Conservation (phyloP, 495 filamentous ascomycete species). For the Talaromyces adpressus region DNA sequence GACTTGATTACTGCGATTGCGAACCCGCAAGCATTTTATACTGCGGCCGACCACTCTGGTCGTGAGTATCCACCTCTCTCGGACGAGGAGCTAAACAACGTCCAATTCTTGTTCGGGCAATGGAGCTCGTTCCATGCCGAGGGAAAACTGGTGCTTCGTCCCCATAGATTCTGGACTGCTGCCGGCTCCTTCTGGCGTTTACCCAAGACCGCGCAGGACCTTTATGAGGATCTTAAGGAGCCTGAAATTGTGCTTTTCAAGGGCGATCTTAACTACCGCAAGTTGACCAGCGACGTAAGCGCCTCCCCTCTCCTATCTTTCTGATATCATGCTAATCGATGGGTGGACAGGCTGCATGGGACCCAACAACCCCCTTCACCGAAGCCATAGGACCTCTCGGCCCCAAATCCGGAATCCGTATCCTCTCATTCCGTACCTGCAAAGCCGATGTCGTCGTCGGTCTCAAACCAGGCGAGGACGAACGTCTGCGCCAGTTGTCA, state of each 20-base stretch:
- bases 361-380: constrained; percentile 77
- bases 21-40: constrained; percentile 70
- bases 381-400: constrained; percentile 85
- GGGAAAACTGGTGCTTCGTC: constrained; percentile 70
- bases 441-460: constrained; percentile 96
- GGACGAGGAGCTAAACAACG: constrained; percentile 57
- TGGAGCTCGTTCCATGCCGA: constrained; percentile 76
- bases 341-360: constrained; percentile 62
- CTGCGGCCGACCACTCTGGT: constrained; percentile 58
- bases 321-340: constrained; percentile 9
- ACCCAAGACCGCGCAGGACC: constrained; percentile 53
- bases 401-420: constrained; percentile 67
- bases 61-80: constrained; percentile 51
- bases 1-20: constrained; percentile 71
- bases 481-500: constrained; percentile 60
- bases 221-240: constrained; percentile 72
- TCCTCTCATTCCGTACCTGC: constrained; percentile 83
- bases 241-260: constrained; percentile 94
- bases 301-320: neutral
- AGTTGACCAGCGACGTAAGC: constrained; percentile 80
- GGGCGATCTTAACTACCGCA: constrained; percentile 93
- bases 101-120: constrained; percentile 70
- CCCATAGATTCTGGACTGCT: constrained; percentile 86
- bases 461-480: constrained; percentile 71
- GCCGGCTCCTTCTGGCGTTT: constrained; percentile 82